Evolutionary conservation across 129 eudicot species (phyloP).

Genomic region (Heracleum sosnowskyi): DNA sequence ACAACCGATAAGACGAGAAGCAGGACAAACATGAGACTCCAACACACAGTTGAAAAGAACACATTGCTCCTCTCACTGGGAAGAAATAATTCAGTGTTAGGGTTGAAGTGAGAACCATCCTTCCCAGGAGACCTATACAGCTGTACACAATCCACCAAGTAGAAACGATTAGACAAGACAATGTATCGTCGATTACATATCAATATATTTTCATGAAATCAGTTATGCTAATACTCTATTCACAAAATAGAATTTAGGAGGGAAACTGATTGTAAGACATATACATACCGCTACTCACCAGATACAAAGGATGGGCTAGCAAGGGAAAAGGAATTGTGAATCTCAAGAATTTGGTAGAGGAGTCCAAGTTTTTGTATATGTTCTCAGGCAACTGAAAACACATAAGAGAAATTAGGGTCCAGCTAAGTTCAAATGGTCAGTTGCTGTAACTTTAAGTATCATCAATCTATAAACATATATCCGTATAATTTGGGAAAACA

Average conservation of each 20-base stretch:
- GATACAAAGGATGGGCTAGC: slow-evolving; percentile 4
- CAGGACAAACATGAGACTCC: no score
- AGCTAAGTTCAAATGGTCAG: not conserved
- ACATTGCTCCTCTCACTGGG: no score
- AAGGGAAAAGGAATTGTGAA: slow-evolving; percentile 7
- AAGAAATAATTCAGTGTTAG: slow-evolving; percentile 49
- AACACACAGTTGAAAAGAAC: no score
- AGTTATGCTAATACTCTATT: no score
- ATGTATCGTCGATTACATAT: not conserved
- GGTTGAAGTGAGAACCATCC: slow-evolving; percentile 52
- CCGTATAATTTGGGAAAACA: not conserved
- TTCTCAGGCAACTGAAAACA: not conserved
- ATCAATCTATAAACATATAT: no score
- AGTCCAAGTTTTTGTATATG: slow-evolving; percentile 1
- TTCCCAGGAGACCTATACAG: slow-evolving; percentile 4
- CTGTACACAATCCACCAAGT: not conserved
- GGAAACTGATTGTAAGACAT: no score
- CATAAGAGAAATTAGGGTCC: not conserved
- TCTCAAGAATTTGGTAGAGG: slow-evolving; percentile 3
- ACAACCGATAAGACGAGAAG: no score
- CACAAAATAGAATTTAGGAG: no score
- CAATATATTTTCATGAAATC: no score
- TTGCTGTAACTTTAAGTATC: not conserved
- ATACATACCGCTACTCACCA: not conserved
- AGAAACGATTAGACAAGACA: not conserved